Base-by-base conservation (phyloP, 148 eudicot species). In the Heliamphora exappendiculata region DNA sequence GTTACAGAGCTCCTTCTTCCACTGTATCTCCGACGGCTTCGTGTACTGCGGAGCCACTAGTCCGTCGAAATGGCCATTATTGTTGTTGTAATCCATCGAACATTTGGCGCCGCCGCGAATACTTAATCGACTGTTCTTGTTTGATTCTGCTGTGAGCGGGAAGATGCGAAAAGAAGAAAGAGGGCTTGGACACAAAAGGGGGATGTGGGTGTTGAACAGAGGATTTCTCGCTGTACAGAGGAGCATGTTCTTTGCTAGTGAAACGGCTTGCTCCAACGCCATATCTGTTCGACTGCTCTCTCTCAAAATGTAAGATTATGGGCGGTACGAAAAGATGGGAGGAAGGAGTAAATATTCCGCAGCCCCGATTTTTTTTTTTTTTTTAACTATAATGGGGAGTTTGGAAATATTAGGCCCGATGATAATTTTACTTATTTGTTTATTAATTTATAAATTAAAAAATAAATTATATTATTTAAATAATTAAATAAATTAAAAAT, bases 1-100 rank as follows among this genome's bases (percentile, higher is more conserved):
- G 73, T 93, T 93, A 47, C 88, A 83, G 9, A 93, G 81, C 75
- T 93, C 98, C 77, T 93, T 93, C 78, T 87, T 88, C 98, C 98
- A 93, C 77, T 75, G 87, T 42, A 89, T 86, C 80, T 91, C 96
- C 16, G 86, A 7, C 5, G 98, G 98, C 47, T 79, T 78, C 0
- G 91, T 85, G 74, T 87, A 86, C 63, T 81, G 73, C 11, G 70
- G 72, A 1, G 65, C 73, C 55, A 24, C 70, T 11, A 42, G 29
- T 49, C 76, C 70, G 39, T 77, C 75, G 22, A 77, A 57, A 34
- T 42, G 42, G 12, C 79, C 74, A 74, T 36, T 79, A 26, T 49
- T 62, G 34, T 11, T 42, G 70, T 62, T 73, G 82, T 87, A 86
- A 37, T 80, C 83, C 34, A 55, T 29, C 1, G 88, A 81, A 57